Evolutionary conservation across 2,329 filamentous ascomycete genomes (phyloP), one percentile per base, ranked within the genome.

Genomic region (Aschersonia sp.): DNA sequence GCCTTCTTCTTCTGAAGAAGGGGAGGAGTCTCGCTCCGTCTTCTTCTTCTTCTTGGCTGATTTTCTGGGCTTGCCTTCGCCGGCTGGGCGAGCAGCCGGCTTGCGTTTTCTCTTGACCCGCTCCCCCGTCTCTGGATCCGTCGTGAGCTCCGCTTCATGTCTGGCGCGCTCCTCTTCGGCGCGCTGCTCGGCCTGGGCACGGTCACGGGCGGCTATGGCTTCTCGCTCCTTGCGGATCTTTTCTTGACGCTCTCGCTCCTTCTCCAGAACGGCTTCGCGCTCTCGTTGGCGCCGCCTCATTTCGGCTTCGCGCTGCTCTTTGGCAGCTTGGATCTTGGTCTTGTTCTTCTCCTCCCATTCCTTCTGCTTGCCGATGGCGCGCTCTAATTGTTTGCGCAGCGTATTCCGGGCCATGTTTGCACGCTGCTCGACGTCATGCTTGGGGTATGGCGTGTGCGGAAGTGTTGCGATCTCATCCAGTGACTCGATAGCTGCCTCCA

Each of bases 321-420:
- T 77, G 5, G 92, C 89, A 47, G 88, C 82, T 52, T 84, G 78
- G 3, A 97, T 77, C 64, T 92, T 94, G 57, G 85, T 80, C 38
- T 89, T 87, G 61, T 97, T 96, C 70, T 86, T 88, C 57, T 89
- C 84, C 63, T 98, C 92, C 64, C 94, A 97, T 53, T 94, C 86
- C 52, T 79, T 83, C 63, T 98, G 92, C 55, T 79, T 84, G 54
- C 87, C 82, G 45, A 91, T 78, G 4, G 86, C 84, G 57, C 89
- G 82, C 58, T 94, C 87, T 9, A 98, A 77, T 63, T 98, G 91
- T 58, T 87, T 89, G 54, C 86, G 84, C 68, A 95, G 87, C 1
- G 94, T 98, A 62, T 96, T 95, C 51, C 85, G 82, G 54, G 88
- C 89, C 92, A 98, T 98, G 72, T 87, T 94, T 43, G 92, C 91